Base-by-base conservation (phyloP, 768 basidiomycete genomes). In the Leccinum rimulosum region DNA sequence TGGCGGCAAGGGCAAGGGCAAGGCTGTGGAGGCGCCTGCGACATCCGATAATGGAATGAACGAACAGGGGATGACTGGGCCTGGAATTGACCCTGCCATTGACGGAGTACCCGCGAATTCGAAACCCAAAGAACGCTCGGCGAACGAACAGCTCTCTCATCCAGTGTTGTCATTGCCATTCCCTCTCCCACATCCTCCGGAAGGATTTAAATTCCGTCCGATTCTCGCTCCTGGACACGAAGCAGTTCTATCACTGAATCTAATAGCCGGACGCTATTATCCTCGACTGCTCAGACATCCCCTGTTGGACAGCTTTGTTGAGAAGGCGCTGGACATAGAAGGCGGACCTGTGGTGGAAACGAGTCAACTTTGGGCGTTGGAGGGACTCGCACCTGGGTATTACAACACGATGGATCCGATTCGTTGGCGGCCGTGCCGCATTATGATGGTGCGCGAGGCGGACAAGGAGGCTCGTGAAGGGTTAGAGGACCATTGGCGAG, bases 191-290 rank as follows among this genome's bases (percentile, higher is more conserved):
- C 71, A 76, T 22, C 74, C 93, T 1, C 91, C 92, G 0, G 69
- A 71, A 22, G 88, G 89, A 0, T 92, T 80, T 72, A 79, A 77
- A 61, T 93, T 91, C 74, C 82, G 88, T 17, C 78, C 82, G 1
- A 85, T 94, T 57, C 77, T 91, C 14, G 66, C 77, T 2, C 75
- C 83, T 7, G 87, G 82, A 0, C 70, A 82, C 59, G 89, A 93
- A 71, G 81, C 81, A 15, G 81, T 88, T 19, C 62, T 91, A n/a
- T 84, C 84, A 3, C 77, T 93, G 45, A 82, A 84, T 36, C 75
- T 91, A 50, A 79, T 95, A 60, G 84, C 84, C 33, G 93, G 93
- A 33, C 80, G 93, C 56, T 94, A 94, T 70, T 94, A 94, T 68
- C 88, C 91, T 5, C 75, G 79, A 6, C 77, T 94, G 36, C 78